A percentile compares a stretch with the other conserved stretches of the same genome.
Conservation (phyloP, 768 basidiomycete species). For the Antrodiella citrinella region DNA sequence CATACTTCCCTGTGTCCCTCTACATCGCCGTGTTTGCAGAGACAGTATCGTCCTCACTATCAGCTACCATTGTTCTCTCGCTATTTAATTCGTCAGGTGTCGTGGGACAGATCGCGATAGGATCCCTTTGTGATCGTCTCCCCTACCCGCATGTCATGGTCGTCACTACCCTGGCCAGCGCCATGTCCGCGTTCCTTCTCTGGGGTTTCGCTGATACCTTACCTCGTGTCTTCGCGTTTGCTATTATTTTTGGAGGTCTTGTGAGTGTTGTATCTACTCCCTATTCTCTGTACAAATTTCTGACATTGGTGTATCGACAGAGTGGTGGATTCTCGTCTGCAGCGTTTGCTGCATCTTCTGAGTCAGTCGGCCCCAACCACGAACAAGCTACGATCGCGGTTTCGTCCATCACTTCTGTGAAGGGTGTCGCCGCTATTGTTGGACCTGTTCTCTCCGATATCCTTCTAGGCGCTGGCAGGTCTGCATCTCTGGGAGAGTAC, state of each 20-base stretch:
- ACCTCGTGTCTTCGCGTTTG: conserved; percentile 13
- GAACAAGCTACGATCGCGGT: conserved; percentile 11
- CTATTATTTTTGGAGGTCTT: conserved; percentile 13
- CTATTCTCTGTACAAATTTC: background rate
- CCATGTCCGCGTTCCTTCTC: conserved; percentile 10
- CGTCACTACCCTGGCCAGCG: conserved; percentile 6
- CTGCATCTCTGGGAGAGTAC: background rate
- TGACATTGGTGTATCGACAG: too few species aligned
- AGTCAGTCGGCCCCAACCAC: conserved; percentile 8
- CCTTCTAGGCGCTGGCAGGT: conserved; percentile 7
- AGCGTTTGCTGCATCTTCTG: conserved; percentile 6
- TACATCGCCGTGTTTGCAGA: conserved; percentile 14
- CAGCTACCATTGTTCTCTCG: conserved; percentile 13
- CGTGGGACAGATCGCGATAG: conserved; percentile 13
- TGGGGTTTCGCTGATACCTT: conserved; percentile 15
- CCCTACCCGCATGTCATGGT: conserved; percentile 15
- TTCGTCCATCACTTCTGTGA: conserved; percentile 6
- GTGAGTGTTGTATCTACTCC: conserved; percentile 3
- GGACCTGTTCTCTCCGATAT: conserved; percentile 11
- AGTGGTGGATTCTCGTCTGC: conserved; percentile 12
- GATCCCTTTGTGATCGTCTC: conserved; percentile 13
- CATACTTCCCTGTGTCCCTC: conserved; percentile 17
- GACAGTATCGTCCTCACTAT: conserved; percentile 9
- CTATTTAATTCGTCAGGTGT: conserved; percentile 16
- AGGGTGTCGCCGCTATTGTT: conserved; percentile 12